A percentile compares a stretch with the other conserved stretches of the same genome.
Conservation (phyloP, 1,284 basidiomycete species). For the Gastroboletus turbinatus region DNA sequence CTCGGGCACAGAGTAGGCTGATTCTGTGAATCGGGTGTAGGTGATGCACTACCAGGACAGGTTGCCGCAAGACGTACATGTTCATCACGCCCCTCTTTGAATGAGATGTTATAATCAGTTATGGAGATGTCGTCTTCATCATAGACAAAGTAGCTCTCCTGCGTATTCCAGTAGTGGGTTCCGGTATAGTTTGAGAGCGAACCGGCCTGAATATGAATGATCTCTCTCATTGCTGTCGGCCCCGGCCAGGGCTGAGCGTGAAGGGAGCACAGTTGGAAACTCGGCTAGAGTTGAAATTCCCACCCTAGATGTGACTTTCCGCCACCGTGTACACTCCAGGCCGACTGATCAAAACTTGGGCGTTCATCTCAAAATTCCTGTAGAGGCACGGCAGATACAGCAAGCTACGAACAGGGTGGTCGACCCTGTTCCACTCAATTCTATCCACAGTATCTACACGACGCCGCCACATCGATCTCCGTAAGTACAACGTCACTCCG, state of each 20-base stretch:
- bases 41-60: slow-evolving; percentile 1
- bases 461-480: slow-evolving; percentile 1
- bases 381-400: not conserved
- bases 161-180: slow-evolving; percentile 80
- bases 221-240: slow-evolving; percentile 60
- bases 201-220: slow-evolving; percentile 75
- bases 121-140: slow-evolving; percentile 45
- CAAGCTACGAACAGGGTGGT: not conserved
- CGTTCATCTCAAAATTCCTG: not conserved
- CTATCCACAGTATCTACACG: not conserved
- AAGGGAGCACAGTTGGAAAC: not conserved
- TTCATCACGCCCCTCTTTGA: slow-evolving; percentile 54
- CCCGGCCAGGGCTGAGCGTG: not conserved
- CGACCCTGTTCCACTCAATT: not conserved
- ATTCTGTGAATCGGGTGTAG: slow-evolving; percentile 40
- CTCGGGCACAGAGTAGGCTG: slow-evolving; percentile 60
- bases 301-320: not conserved
- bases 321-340: not conserved
- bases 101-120: slow-evolving; percentile 58
- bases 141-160: slow-evolving; percentile 66
- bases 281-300: slow-evolving; percentile 6
- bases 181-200: slow-evolving; percentile 64
- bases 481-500: not conserved
- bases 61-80: slow-evolving; percentile 38
- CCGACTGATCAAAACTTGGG: not conserved